Conservation (phyloP, 257 asterid genomes). For the Solanum dulcamara region DNA sequence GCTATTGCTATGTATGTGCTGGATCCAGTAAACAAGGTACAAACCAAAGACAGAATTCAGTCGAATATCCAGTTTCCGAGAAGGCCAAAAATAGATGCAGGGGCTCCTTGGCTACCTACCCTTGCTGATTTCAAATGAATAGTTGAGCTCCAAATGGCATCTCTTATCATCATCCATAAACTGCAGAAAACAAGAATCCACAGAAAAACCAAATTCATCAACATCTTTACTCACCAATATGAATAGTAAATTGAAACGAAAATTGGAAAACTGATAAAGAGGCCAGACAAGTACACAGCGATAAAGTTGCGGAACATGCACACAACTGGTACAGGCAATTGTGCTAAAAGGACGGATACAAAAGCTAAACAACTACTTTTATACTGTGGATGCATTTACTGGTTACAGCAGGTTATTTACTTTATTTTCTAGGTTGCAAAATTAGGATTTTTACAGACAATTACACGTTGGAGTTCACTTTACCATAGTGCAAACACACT, state of each 20-base stretch:
- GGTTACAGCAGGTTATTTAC: not conserved
- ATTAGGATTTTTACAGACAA: not conserved
- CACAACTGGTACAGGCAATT: not conserved
- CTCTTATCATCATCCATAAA: conserved; percentile 65
- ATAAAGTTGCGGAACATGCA: not conserved
- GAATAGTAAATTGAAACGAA: not conserved
- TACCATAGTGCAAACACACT: not conserved
- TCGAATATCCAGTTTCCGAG: conserved; percentile 5
- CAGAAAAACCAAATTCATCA: not conserved
- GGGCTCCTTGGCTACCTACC: conserved; percentile 11
- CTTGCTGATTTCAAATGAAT: conserved; percentile 54
- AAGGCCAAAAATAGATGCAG: not conserved
- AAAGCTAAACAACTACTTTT: not conserved
- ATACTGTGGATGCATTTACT: not conserved
- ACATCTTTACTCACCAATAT: not conserved
- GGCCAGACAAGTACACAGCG: not conserved
- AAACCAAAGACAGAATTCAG: not conserved
- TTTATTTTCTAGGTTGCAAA: not conserved
- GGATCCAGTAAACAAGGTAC: not conserved
- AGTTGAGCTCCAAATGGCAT: conserved; percentile 56
- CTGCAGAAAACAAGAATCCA: conserved; percentile 22
- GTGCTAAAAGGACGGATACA: not conserved
- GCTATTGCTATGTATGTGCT: not conserved
- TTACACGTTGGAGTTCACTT: not conserved
- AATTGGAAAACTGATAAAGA: not conserved